Base-by-base conservation (phyloP, 2,329 filamentous ascomycete genomes). In the Sphaerulina populicola region DNA sequence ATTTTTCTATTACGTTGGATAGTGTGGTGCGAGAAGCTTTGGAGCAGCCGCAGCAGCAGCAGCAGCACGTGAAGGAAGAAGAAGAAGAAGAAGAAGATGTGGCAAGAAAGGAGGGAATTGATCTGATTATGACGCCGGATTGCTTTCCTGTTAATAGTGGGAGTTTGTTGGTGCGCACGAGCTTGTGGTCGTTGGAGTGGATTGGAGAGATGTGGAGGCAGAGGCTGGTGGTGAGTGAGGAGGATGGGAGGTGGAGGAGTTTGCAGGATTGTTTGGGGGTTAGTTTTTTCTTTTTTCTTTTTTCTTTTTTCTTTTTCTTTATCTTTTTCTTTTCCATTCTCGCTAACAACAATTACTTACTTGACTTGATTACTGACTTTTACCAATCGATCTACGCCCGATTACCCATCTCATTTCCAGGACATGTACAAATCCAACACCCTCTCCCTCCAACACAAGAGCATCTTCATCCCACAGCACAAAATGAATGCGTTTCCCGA, bases 401-500 rank as follows among this genome's bases (percentile, higher is more conserved):
- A n/a, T n/a, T n/a, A n/a, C 18, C 21, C 1, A 14, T 36, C 5
- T 27, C 15, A 12, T 62, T 68, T 4, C 48, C 64, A 61, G 12
- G 62, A 65, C 52, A 53, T 70, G 40, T 54, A 71, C 12, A 23
- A 27, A 9, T 15, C 40, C 1, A 48, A 57, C 23, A 8, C 36
- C 8, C 45, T 42, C 27, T 31, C 31, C n/a, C 45, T 49, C 18
- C 44, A 23, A 4, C 38, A 53, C 11, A 53, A 51, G 33, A 49
- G 47, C 11, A 41, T 49, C 1, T 46, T 57, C 6, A 60, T 71
- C 30, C 66, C 66, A 3, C 69, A 71, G 45, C 64, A 58, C 52
- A 67, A 65, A 55, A 57, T 71, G 14, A 71, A 72, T 47, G 67
- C 69, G 0, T 69, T 60, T 38, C 69, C 70, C 41, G 58, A 38